Percentiles rank a stretch among this genome's conserved stretches.
phyloP scores from a whole-genome alignment of 1,284 basidiomycete species.

The Marasmius fiardii region DNA sequence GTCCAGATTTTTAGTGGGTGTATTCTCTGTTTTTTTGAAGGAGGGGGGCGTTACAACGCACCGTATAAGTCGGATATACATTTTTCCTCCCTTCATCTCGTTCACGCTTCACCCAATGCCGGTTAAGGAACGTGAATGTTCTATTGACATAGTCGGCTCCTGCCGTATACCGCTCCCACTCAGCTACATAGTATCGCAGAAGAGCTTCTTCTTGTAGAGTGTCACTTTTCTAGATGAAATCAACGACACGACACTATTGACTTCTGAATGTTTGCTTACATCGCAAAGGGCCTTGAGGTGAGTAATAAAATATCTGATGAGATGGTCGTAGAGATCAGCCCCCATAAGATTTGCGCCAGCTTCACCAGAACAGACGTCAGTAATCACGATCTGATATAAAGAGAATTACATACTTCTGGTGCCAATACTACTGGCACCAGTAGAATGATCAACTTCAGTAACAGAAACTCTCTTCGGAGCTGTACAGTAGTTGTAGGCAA shows the following conservation, averaged over 20 bases:
- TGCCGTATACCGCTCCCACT: conserved; percentile 97
- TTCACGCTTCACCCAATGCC: conserved; percentile 99
- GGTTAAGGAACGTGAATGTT: conserved; percentile 95
- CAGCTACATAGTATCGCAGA: conserved; percentile 86
- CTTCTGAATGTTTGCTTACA: conserved; percentile 33
- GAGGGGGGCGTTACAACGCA: conserved; percentile 49
- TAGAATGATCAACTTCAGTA: conserved; percentile 33
- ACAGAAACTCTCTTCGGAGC: conserved; percentile 71
- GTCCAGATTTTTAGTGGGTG: background rate
- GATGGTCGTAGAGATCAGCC: conserved; percentile 86
- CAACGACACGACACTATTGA: background rate
- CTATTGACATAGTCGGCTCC: conserved; percentile 96
- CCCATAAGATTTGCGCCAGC: conserved; percentile 92
- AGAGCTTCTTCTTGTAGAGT: conserved; percentile 80
- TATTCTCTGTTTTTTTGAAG: background rate
- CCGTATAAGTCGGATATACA: conserved; percentile 95
- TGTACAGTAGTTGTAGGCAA: conserved; percentile 96
- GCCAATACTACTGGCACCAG: conserved; percentile 26
- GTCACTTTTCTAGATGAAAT: conserved; percentile 54
- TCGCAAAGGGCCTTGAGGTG: conserved; percentile 70
- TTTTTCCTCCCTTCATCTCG: conserved; percentile 97
- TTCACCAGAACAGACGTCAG: conserved; percentile 28
- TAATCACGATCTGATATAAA: no score
- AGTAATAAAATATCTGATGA: conserved; percentile 79
- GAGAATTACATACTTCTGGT: conserved; percentile 53